Conservation (phyloP, 2,329 filamentous ascomycete genomes). For the Pezicula carpinea region DNA sequence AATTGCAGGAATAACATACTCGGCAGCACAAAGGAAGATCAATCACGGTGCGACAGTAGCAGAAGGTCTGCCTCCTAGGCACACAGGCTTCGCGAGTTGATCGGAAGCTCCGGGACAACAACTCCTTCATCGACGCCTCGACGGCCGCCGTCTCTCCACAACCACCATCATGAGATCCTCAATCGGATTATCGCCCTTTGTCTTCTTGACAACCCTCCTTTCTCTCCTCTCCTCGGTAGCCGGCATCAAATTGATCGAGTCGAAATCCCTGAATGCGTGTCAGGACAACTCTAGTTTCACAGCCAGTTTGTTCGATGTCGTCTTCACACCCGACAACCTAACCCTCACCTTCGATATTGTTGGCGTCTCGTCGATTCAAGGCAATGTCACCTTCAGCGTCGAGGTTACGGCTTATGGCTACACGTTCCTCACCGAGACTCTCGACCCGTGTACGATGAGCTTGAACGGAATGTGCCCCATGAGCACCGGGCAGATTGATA, state of each 20-base stretch:
- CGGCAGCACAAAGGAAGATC: constrained; percentile 4
- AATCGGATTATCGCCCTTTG: constrained; percentile 21
- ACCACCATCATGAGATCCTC: constrained; percentile 24
- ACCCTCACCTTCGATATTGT: constrained; percentile 70
- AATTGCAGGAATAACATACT: constrained; percentile 1
- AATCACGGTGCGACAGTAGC: background rate
- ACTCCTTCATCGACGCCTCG: constrained; percentile 11
- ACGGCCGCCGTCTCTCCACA: constrained; percentile 19
- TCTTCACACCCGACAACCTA: constrained; percentile 71
- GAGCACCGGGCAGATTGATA: constrained; percentile 75
- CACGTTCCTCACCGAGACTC: constrained; percentile 56
- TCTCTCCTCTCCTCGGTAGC: constrained; percentile 21
- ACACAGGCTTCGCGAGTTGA: constrained; percentile 7
- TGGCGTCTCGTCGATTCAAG: constrained; percentile 78
- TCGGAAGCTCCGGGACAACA: constrained; percentile 18
- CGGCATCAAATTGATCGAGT: constrained; percentile 49
- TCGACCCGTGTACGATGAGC: constrained; percentile 71
- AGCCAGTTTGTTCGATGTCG: constrained; percentile 82
- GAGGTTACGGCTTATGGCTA: constrained; percentile 80
- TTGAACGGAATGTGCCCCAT: constrained; percentile 83
- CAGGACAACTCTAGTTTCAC: constrained; percentile 81
- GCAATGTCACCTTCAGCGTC: constrained; percentile 75
- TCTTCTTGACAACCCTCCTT: constrained; percentile 22
- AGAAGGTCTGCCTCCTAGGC: constrained; percentile 1
- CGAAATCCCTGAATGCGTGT: constrained; percentile 80